Evolutionary conservation across 176 grass and related monocot species (phyloP).

Genomic region (Cenchrus fungigraminus): DNA sequence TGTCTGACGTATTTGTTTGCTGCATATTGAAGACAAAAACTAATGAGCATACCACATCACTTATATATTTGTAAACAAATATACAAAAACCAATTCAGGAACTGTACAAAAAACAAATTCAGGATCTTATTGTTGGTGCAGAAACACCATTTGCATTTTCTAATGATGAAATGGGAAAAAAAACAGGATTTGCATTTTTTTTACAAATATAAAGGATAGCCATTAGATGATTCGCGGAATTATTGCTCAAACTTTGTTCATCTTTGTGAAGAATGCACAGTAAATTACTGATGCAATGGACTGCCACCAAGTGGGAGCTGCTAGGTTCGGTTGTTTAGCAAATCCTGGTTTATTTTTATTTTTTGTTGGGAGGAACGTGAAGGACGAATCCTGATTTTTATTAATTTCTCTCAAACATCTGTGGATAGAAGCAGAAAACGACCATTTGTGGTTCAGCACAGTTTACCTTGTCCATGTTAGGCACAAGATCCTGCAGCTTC

Average conservation of each 20-base stretch:
- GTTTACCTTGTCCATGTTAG: conserved; percentile 98
- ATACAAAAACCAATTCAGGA: background rate
- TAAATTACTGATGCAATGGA: background rate
- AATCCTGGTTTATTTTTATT: background rate
- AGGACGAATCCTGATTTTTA: too few relatives aligned
- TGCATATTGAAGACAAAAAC: conserved; percentile 43
- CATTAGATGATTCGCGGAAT: too few relatives aligned
- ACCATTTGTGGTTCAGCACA: background rate
- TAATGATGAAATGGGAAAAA: background rate
- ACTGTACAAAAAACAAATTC: too few relatives aligned
- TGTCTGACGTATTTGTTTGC: conserved; percentile 98
- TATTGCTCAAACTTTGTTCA: too few relatives aligned
- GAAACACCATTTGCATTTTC: background rate
- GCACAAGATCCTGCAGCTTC: conserved; percentile 89
- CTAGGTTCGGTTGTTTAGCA: background rate
- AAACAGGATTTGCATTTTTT: too few relatives aligned
- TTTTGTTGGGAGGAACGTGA: too few relatives aligned
- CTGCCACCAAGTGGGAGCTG: background rate
- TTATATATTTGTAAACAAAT: background rate
- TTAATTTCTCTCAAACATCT: too few relatives aligned
- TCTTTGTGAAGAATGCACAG: too few relatives aligned
- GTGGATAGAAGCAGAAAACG: background rate
- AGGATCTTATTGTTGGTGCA: background rate
- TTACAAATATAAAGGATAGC: too few relatives aligned
- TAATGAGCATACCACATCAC: conserved; percentile 6